Base-by-base conservation (phyloP, 257 asterid genomes). In the Vinca minor region DNA sequence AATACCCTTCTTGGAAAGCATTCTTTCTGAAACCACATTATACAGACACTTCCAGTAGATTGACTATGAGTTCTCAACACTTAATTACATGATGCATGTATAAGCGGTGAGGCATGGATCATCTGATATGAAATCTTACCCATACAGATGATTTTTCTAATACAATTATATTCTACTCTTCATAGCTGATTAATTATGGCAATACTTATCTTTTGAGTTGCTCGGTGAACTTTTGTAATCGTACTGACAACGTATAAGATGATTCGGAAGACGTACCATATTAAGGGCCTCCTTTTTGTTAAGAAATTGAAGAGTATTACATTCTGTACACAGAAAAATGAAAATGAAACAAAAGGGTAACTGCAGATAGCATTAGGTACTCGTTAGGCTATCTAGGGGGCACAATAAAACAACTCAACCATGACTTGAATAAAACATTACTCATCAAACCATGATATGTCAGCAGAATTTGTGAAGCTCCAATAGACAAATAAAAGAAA, bases 241-340 rank as follows among this genome's bases (percentile, higher is more conserved):
- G 49, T 9, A 39, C 48, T 18, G 23, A 52, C 11, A 29, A 56
- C 42, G 34, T 48, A 25, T 8, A 35, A n/a, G 44, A 63, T 36
- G 69, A 61, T 64, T 52, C 54, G 18, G 42, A 73, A 71, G 52
- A 3, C 81, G 56, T 87, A 92, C 98, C 95, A 78, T 70, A 57
- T 92, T 87, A 62, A 93, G 94, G 65, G 66, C 57, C 73, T 89
- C 94, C 76, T 84, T 89, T 82, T 84, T 89, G 89, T 87, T 75
- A 70, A 93, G 95, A 81, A 87, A 93, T 77, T 93, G 98, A 80
- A 93, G 87, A 34, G 97, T 89, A 88, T 93, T 93, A 73, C 97
- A 84, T 69, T 85, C 98, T 92, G 89, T 60, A 72, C 69, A 64
- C 57, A 57, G 67, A 71, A 38, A 59, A 34, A 39, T 46, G 59